A percentile compares a stretch with the other conserved stretches of the same genome.
These are phyloP conservation scores for Aureobasidium sp. DNA, from an alignment of 2,329 filamentous ascomycete species.

Conservation along the genomic window DNA sequence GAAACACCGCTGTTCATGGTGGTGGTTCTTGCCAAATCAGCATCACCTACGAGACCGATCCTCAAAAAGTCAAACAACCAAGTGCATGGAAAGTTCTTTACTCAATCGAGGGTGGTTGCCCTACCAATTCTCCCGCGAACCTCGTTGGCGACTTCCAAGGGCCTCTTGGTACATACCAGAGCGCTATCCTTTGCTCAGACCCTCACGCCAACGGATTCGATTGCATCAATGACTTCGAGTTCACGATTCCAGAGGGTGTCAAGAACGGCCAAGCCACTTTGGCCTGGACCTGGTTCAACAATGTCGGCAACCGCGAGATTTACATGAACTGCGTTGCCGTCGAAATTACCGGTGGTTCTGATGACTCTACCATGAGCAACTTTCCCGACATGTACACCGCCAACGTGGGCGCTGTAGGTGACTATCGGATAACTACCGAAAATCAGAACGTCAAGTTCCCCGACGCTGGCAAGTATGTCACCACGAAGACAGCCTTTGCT, in stretches of 20 bases:
- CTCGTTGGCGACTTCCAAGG: conserved; percentile 25
- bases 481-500: conserved; percentile 26
- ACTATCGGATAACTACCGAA: conserved; percentile 42
- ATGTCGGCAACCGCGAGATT: conserved; percentile 85
- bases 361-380: conserved; percentile 36
- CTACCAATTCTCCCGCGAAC: conserved; percentile 53
- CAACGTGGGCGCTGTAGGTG: conserved; percentile 51
- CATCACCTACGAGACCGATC: conserved; percentile 66
- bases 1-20: conserved; percentile 68
- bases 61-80: conserved; percentile 45
- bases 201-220: conserved; percentile 14
- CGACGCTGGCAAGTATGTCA: conserved; percentile 52
- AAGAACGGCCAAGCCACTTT: conserved; percentile 69
- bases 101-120: conserved; percentile 79
- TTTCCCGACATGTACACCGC: conserved; percentile 70
- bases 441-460: conserved; percentile 49
- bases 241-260: conserved; percentile 61
- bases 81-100: conserved; percentile 83
- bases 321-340: conserved; percentile 94
- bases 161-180: conserved; percentile 23
- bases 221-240: conserved; percentile 52
- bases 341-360: conserved; percentile 47
- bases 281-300: conserved; percentile 94
- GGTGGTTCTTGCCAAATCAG: conserved; percentile 89
- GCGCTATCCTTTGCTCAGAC: conserved; percentile 22